phyloP scores from a whole-genome alignment of 768 basidiomycete genomes.

The Kwoniella shandongensis region DNA sequence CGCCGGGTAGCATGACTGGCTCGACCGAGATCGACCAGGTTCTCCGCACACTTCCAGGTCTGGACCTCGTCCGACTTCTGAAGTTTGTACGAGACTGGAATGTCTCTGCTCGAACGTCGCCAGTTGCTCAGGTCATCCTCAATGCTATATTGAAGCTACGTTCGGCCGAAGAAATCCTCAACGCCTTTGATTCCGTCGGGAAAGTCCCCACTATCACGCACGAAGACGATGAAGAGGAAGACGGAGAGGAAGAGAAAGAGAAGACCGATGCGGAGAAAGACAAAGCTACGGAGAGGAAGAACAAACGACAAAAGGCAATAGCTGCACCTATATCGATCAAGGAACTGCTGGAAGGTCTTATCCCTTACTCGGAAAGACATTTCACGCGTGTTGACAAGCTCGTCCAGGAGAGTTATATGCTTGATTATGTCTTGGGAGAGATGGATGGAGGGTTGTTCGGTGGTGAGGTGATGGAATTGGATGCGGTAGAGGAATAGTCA shows the following conservation, averaged over 20 bases:
- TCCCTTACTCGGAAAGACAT: constrained; percentile 95
- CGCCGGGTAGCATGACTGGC: constrained; percentile 60
- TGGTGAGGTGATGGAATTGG: constrained; percentile 41
- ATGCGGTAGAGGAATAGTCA: constrained; percentile 7
- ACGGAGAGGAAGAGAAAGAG: constrained; percentile 25
- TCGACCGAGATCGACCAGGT: constrained; percentile 75
- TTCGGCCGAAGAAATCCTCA: constrained; percentile 69
- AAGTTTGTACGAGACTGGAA: constrained; percentile 90
- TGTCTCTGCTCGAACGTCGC: constrained; percentile 81
- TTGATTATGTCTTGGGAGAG: constrained; percentile 66
- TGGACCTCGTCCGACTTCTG: constrained; percentile 78
- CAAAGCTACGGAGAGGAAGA: constrained; percentile 2
- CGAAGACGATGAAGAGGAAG: constrained; percentile 17
- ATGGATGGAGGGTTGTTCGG: constrained; percentile 53
- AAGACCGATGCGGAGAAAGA: constrained; percentile 26
- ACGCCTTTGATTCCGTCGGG: constrained; percentile 59
- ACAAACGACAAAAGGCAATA: constrained; percentile 7
- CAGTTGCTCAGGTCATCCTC: constrained; percentile 78
- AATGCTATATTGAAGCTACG: constrained; percentile 77
- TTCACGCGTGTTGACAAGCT: constrained; percentile 77
- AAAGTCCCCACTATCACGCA: constrained; percentile 11
- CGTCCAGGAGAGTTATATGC: constrained; percentile 91
- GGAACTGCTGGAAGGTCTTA: constrained; percentile 74
- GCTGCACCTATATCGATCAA: constrained; percentile 16
- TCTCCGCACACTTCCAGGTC: constrained; percentile 66